A percentile compares a stretch with the other conserved stretches of the same genome.
Evolutionary conservation across 306 rosid species (phyloP).

Genomic region (Trifolium fragiferum): DNA sequence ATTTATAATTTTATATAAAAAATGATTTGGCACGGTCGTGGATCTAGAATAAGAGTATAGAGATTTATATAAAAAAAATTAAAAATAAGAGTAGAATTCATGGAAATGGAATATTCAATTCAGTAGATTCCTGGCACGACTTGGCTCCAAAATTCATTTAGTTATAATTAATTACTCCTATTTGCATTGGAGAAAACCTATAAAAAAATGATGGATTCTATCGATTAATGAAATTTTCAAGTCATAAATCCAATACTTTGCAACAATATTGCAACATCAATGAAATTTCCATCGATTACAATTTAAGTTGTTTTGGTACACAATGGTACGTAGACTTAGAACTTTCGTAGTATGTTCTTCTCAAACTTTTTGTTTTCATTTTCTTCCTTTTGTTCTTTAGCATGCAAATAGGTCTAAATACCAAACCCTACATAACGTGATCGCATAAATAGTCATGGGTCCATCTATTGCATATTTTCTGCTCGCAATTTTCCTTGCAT

Average conservation of each 20-base stretch:
- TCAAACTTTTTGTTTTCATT: background rate
- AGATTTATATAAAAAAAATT: too few species aligned
- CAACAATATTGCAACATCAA: background rate
- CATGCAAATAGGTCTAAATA: conserved; percentile 27
- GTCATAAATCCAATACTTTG: background rate
- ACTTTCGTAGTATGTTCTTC: background rate
- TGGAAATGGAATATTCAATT: background rate
- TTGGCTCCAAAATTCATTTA: background rate
- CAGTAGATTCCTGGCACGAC: background rate
- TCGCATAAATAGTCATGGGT: conserved; percentile 25
- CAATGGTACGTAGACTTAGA: background rate
- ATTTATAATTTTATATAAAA: too few species aligned
- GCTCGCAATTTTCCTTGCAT: conserved; percentile 45
- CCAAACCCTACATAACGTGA: conserved; percentile 35
- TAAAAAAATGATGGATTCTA: too few species aligned
- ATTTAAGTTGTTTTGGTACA: background rate
- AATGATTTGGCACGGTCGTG: too few species aligned
- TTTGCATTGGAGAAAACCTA: too few species aligned
- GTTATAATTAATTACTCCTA: too few species aligned
- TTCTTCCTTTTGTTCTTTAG: background rate
- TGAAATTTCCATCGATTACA: background rate
- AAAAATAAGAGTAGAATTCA: background rate
- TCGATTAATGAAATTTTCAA: too few species aligned
- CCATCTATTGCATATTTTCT: conserved; percentile 40
- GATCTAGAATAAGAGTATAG: too few species aligned